Evolutionary conservation across 768 basidiomycete genomes (phyloP), one percentile per base, ranked within the genome.

Genomic region (Rhodotorula babjevae): DNA sequence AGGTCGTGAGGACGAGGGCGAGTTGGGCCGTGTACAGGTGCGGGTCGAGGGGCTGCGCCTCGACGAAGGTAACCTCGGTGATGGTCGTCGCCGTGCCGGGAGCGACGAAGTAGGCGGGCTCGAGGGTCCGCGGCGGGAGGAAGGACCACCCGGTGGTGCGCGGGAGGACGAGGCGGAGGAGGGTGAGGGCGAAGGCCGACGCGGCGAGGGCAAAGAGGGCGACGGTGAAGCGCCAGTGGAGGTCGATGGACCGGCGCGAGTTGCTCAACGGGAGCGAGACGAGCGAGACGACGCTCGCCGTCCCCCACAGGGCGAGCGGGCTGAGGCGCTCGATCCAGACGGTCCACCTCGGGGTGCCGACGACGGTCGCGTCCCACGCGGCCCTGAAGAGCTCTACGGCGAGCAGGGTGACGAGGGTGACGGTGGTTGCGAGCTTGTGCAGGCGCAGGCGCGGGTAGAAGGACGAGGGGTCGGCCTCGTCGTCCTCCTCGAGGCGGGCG

Each of bases 141-240:
- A 67, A 8, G 14, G 65, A 63, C 61, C 66, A 31, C 4, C 64
- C 63, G 21, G 67, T 68, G 2, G 69, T 56, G 58, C 67, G 66
- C 15, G 71, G 74, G 63, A 75, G 67, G 63, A 75, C n/a, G 52
- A 71, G 52, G 11, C 74, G 74, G 16, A 71, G 50, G 61, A 69
- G 31, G 19, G 67, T 29, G 50, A 71, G 29, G 52, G 36, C 27
- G 61, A 62, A 36, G 18, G 67, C 25, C 53, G 59, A 10, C 9
- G 66, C 25, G n/a, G 69, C 42, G 53, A 75, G 58, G 56, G 50
- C 8, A 16, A 67, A 63, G 40, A 68, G 46, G 19, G 61, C 27
- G 63, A 71, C 44, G 44, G 74, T 75, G 64, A 60, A 68, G 49
- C 55, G 61, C 74, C 74, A 75, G 61, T 75, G 74, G 3, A 61